Evolutionary conservation across 768 basidiomycete species (phyloP).

Genomic region (Kwoniella pini): DNA sequence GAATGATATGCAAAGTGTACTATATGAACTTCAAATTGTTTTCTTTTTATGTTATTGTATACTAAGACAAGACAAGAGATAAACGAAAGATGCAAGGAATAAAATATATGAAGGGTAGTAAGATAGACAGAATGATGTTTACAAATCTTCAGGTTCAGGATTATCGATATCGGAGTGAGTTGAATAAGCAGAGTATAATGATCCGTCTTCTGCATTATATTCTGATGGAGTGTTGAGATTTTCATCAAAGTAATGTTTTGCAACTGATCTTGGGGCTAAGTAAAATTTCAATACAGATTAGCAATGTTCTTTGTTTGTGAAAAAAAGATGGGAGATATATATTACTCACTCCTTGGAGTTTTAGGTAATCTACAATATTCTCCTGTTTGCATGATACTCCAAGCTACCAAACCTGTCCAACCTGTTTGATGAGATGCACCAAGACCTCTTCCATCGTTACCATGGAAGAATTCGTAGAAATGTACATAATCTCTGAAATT

Average conservation of each 20-base stretch:
- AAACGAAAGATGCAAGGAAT: no score
- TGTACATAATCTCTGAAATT: slow-evolving; percentile 95
- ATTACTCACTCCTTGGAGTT: slow-evolving; percentile 81
- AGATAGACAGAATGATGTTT: slow-evolving; percentile 10
- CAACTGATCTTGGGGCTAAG: slow-evolving; percentile 81
- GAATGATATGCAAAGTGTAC: no score
- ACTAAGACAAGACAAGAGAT: no score
- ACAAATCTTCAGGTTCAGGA: slow-evolving; percentile 53
- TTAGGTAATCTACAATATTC: slow-evolving; percentile 81
- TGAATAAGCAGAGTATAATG: slow-evolving; percentile 45
- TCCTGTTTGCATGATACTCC: slow-evolving; percentile 73
- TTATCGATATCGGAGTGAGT: slow-evolving; percentile 49
- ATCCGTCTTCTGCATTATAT: slow-evolving; percentile 41
- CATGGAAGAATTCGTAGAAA: slow-evolving; percentile 99
- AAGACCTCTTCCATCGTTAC: slow-evolving; percentile 84
- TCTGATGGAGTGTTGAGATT: slow-evolving; percentile 51
- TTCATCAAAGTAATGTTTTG: slow-evolving; percentile 90
- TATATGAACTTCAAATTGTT: no score
- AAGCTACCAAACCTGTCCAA: slow-evolving; percentile 63
- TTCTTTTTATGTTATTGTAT: no score
- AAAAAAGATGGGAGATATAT: neutral
- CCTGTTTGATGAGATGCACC: slow-evolving; percentile 99
- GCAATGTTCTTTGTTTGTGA: neutral
- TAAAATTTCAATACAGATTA: neutral
- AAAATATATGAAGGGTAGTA: no score